Percentiles rank a stretch among this genome's conserved stretches.
Conservation (phyloP, 2,329 filamentous ascomycete species). For the Malbranchea zuffiana region DNA sequence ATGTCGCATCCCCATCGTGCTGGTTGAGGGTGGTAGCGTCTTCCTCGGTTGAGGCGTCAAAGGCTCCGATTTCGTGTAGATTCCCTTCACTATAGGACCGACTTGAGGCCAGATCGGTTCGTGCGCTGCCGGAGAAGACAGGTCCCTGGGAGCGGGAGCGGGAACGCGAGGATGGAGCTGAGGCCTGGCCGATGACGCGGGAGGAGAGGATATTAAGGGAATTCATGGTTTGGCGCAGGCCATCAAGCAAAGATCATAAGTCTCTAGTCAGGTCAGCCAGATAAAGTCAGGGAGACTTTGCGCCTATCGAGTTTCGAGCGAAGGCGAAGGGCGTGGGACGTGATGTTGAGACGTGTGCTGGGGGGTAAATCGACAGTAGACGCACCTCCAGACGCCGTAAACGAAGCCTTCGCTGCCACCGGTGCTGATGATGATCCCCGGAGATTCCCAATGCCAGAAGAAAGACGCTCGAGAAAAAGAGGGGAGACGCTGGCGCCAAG, state of each 20-base stretch:
- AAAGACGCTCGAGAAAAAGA: too few relatives aligned
- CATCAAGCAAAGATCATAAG: conserved; percentile 31
- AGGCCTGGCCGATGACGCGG: conserved; percentile 57
- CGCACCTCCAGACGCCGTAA: too few relatives aligned
- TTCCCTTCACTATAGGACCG: conserved; percentile 36
- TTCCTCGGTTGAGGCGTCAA: conserved; percentile 20
- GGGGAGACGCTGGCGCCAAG: too few relatives aligned
- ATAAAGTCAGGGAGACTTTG: too few relatives aligned
- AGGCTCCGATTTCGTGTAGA: conserved; percentile 23
- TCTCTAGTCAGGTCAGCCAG: too few relatives aligned
- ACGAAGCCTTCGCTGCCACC: too few relatives aligned
- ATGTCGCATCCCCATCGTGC: conserved; percentile 28
- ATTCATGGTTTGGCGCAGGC: conserved; percentile 65
- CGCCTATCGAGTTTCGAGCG: too few relatives aligned
- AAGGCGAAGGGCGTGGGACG: too few relatives aligned
- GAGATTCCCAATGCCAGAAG: too few relatives aligned
- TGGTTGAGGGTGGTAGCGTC: conserved; percentile 30
- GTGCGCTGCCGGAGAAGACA: conserved; percentile 24
- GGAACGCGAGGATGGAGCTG: conserved; percentile 32
- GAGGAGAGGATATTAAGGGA: conserved; percentile 88
- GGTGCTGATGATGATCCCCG: too few relatives aligned
- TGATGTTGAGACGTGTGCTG: too few relatives aligned
- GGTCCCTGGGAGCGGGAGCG: conserved; percentile 42
- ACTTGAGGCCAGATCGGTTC: conserved; percentile 27
- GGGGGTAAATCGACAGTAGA: too few relatives aligned